Evolutionary conservation across 2,329 filamentous ascomycete genomes (phyloP).

Genomic region (Cryphonectria radicalis): DNA sequence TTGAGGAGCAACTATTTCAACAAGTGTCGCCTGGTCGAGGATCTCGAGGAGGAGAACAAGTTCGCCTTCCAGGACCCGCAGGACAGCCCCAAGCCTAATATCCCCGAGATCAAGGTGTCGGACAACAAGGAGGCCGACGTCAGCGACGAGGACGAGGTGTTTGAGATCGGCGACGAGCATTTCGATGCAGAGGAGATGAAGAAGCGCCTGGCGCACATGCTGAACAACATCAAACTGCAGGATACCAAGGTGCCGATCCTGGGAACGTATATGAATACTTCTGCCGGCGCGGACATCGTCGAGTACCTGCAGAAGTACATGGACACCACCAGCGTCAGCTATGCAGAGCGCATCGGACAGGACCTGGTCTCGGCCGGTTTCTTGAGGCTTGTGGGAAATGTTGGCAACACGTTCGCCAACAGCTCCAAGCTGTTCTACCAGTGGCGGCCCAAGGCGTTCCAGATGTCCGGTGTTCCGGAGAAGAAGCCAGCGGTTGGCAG

Average conservation of each 20-base stretch:
- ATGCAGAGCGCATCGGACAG: slow-evolving; percentile 93
- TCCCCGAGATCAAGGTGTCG: slow-evolving; percentile 88
- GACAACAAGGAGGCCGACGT: slow-evolving; percentile 62
- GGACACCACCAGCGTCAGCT: slow-evolving; percentile 80
- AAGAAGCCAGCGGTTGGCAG: slow-evolving; percentile 77
- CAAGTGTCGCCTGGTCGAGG: slow-evolving; percentile 94
- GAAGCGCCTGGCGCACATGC: slow-evolving; percentile 84
- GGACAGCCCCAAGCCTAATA: slow-evolving; percentile 65
- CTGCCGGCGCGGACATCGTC: slow-evolving; percentile 88
- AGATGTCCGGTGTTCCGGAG: slow-evolving; percentile 83
- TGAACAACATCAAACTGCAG: slow-evolving; percentile 82
- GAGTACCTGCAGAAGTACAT: slow-evolving; percentile 92
- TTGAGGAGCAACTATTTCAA: slow-evolving; percentile 97
- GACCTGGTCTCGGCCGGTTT: slow-evolving; percentile 87
- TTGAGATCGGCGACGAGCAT: slow-evolving; percentile 88
- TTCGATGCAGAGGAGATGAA: slow-evolving; percentile 88
- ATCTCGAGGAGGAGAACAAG: slow-evolving; percentile 98
- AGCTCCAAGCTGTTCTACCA: slow-evolving; percentile 98
- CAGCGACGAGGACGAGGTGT: slow-evolving; percentile 77
- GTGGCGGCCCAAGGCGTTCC: slow-evolving; percentile 91
- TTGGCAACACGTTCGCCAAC: slow-evolving; percentile 94
- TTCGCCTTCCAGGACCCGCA: slow-evolving; percentile 91
- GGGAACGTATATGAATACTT: slow-evolving; percentile 92
- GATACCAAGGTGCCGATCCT: slow-evolving; percentile 96
- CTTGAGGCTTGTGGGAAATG: slow-evolving; percentile 87